Evolutionary conservation across 257 asterid genomes (phyloP), one percentile per base, ranked within the genome.

Genomic region (Rauvolfia tetraphylla): DNA sequence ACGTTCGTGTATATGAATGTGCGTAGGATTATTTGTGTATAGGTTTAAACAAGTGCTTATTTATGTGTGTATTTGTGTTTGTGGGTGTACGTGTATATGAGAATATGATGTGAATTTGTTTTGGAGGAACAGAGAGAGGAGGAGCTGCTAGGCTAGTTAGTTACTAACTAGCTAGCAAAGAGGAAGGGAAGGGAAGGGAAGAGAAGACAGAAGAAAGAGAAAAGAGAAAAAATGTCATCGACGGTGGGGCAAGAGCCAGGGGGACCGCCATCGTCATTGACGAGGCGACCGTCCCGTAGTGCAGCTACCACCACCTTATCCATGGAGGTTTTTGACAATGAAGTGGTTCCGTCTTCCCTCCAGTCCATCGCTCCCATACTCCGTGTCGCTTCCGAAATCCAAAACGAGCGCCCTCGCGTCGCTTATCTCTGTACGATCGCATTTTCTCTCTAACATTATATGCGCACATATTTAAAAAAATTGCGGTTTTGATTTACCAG

Each of bases 261-360:
- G 75, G 86, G 53, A 57, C 61, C 56, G 36, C 84, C 63, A 54
- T 85, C 92, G 78, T 48, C 95, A 33, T 82, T 95, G 77, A 79
- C 88, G 54, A 84, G 98, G 79, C 87, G 93, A 67, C 89, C 98
- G 31, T 95, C 99, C 7, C 95, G 99, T 22, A 89, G 98, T 68
- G 94, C 93, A 14, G 92, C 99, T 76, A 88, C 89, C 68, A 92
- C 99, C 11, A 84, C 90, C 49, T 88, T 92, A 83, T 91, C 99
- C 1, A 87, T 89, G 94, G 99, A 95, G 81, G 99, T 95, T 11
- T 95, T 95, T 75, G 98, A 95, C 77, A 92, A 86, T 12, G 99
- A 95, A 87, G 98, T 95, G 34, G 99, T 95, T 13, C 99, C 99
- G 13, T 92, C 98, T 20, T 91, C 99, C 25, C 90, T 95, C 59